Evolutionary conservation across 176 grass and related monocot species (phyloP).

Genomic region (Oryza glaberrima): DNA sequence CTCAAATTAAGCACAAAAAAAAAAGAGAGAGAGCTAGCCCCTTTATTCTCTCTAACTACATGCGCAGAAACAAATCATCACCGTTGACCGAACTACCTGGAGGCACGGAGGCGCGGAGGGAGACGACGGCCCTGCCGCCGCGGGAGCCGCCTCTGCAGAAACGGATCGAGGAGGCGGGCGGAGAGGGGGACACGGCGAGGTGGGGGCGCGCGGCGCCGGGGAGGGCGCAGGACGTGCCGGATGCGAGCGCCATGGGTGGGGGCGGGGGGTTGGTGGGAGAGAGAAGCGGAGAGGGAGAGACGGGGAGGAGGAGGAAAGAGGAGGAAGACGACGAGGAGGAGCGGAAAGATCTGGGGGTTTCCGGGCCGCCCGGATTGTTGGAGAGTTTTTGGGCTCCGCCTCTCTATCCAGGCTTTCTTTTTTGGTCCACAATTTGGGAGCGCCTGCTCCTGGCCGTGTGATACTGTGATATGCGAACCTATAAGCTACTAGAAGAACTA

Average conservation of each 20-base stretch:
- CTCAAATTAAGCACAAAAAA: neutral
- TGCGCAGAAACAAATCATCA: neutral
- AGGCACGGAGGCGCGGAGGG: conserved; percentile 26
- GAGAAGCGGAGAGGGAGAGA: neutral
- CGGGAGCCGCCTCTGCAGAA: conserved; percentile 5
- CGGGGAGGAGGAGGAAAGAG: neutral
- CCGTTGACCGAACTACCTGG: conserved; percentile 41
- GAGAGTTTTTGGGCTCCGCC: conserved; percentile 3
- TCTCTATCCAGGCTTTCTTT: neutral
- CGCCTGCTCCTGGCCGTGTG: no score
- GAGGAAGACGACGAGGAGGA: neutral
- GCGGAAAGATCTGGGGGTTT: conserved; percentile 23
- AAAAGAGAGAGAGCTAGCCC: neutral
- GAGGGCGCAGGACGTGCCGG: conserved; percentile 36
- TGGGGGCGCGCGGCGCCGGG: conserved; percentile 2
- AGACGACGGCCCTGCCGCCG: conserved; percentile 2
- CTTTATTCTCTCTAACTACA: neutral
- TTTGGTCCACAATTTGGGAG: conserved; percentile 21
- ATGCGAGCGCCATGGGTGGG: conserved; percentile 52
- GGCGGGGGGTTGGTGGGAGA: neutral
- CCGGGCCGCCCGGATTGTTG: conserved; percentile 35
- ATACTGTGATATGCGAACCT: no score
- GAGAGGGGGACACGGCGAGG: conserved; percentile 33
- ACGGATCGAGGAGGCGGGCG: conserved; percentile 37
- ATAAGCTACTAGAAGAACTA: no score